These are phyloP conservation scores for Syzygium malaccense DNA, from an alignment of 441 rosid species.

Conservation along the genomic window DNA sequence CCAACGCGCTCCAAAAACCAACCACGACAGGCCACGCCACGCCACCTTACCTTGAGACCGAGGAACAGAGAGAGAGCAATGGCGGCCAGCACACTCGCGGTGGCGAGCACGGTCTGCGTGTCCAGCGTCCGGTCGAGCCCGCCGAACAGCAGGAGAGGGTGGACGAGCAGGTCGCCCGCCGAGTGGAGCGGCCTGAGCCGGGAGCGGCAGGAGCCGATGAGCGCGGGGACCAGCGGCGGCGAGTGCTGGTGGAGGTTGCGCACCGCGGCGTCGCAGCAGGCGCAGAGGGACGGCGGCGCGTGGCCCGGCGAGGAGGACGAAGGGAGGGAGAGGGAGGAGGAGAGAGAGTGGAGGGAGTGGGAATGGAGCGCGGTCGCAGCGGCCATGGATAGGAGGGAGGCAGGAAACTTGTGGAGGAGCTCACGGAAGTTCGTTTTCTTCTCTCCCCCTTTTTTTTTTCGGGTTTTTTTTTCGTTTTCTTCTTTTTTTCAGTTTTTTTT, in stretches of 20 bases:
- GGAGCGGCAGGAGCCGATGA: slow-evolving; percentile 1
- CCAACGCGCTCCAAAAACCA: background rate
- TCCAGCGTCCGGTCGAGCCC: slow-evolving; percentile 49
- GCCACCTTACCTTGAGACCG: slow-evolving; percentile 56
- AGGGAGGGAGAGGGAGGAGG: background rate
- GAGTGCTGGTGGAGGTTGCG: background rate
- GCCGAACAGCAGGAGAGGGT: slow-evolving; percentile 36
- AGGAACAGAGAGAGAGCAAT: slow-evolving; percentile 72
- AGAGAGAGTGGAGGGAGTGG: background rate
- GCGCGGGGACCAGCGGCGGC: background rate
- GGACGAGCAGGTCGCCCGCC: slow-evolving; percentile 29
- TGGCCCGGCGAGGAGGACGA: background rate
- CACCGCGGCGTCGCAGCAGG: background rate
- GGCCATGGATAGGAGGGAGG: background rate
- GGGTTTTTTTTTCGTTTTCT: background rate
- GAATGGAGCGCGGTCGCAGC: background rate
- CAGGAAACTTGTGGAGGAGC: background rate
- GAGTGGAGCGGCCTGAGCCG: background rate
- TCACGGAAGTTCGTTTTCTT: background rate
- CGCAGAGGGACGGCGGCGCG: background rate
- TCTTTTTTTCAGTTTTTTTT: background rate
- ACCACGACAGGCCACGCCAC: background rate
- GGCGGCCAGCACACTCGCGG: slow-evolving; percentile 71
- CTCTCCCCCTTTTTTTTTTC: background rate
- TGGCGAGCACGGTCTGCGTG: slow-evolving; percentile 66